Base-by-base conservation (phyloP, 768 basidiomycete genomes). In the Collybia nuda region DNA sequence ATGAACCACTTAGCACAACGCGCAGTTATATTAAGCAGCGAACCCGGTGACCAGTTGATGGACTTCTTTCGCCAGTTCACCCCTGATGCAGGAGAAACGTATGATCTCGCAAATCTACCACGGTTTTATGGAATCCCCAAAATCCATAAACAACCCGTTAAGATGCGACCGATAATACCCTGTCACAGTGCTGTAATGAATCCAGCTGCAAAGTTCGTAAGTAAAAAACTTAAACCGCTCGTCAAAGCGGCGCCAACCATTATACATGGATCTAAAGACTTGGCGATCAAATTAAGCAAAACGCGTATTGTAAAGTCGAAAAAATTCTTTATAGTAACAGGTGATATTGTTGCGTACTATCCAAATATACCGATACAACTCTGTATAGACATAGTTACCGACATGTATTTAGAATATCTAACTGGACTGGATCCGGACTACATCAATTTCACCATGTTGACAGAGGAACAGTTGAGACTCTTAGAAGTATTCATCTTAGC, bases 301-400 rank as follows among this genome's bases (percentile, higher is more conserved):
- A 15, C 37, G 6, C 6, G 2, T 11, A 11, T 32, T 14, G 2
- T 11, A 32, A 18, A 28, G 12, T 26, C 47, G 4, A 2, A 56
- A 2, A 44, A 50, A 17, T 56, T 39, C 18, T 68, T 36, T 22
- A 49, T 70, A 8, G 63, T 69, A 1, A 62, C 64, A 3, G 67
- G 69, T 23, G 68, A 70, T 54, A 62, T 70, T 37, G 65, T 67
- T 9, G 67, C 68, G 0, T 70, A 58, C 40, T 70, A 70, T 41
- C 67, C 68, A 0, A 65, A 67, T 32, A 56, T 68, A 5, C 53
- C 61, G 7, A 6, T 61, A 0, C 38, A 60, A 12, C 21, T 29
- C n/a, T 62, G 56, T 40, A 22, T 62, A 2, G 52, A 46, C n/a
- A 58, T 66, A n/a, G 55, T 60, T 6, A 18, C 28, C 6, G 46